Base-by-base conservation (phyloP, 331 rosid genomes). In the Quercus lobata region DNA sequence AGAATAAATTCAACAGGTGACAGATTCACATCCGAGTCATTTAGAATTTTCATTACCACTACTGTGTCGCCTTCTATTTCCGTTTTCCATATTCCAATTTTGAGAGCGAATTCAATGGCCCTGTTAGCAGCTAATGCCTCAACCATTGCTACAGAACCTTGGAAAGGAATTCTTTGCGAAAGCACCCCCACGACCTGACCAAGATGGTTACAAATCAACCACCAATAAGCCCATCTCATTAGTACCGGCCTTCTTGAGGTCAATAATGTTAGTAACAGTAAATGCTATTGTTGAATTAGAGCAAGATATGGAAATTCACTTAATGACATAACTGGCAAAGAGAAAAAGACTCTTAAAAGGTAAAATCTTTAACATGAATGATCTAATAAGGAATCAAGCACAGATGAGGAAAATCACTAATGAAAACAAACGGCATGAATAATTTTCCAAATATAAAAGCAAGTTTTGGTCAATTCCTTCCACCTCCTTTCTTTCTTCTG, bases 311-410 rank as follows among this genome's bases (percentile, higher is more conserved):
- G 70, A 63, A 60, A 16, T 63, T 19, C 5, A 63, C 35, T 63
- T 29, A 63, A 63, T 63, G 41, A 29, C 1, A 63, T 29, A 16
- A 29, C 37, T 63, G 17, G 17, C 21, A 29, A 29, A 63, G n/a
- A 15, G 30, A 19, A 62, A 63, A 29, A 29, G 11, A 27, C 41
- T 29, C n/a, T 29, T 29, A 63, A 7, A 29, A 63, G 70, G 41
- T 22, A 58, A 58, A 58, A 58, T 25, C 65, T 60, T 69, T 73
- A 78, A 81, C 80, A 60, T 61, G 85, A 77, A 57, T 56, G 16
- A 19, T 4, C 66, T 57, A 71, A 46, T 75, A 44, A 85, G 32
- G 82, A 76, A 82, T 76, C 52, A 63, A 4, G n/a, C n/a, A 73
- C 17, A 65, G 30, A 32, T 37, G 0, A 37, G 46, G 46, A 37